Evolutionary conservation across 257 asterid species (phyloP), one percentile per base, ranked within the genome.

Genomic region (Penstemon eatonii): DNA sequence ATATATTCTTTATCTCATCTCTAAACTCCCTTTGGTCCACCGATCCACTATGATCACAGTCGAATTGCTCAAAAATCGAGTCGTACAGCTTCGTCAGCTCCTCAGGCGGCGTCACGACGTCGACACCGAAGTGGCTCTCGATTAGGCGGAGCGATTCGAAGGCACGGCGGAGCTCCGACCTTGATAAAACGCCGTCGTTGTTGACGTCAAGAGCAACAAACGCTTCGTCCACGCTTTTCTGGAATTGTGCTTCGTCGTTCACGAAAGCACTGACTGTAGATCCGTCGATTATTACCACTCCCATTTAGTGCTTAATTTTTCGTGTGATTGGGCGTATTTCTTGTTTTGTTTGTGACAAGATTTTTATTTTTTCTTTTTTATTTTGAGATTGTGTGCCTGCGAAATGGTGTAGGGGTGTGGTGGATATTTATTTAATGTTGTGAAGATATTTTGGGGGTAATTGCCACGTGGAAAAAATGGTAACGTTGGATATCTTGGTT

Each of bases 171-270:
- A 89, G 83, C 89, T 92, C 98, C 47, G 94, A 89, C 10, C 84
- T 60, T 8, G 96, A 92, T 1, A 92, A 52, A n/a, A 89, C 96
- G 75, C 98, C 96, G 79, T 92, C 98, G 74, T 70, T 76, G 87
- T 92, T 89, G 65, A 83, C 70, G 76, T 92, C 98, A 8, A 91
- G 78, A 10, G 76, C 43, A 7, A 80, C 73, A 74, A 91, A 91
- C 19, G 86, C 83, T 18, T 88, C 90, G 63, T 82, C 87, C 0
- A 80, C 73, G 70, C 83, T 73, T 44, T 82, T 86, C 68, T 75
- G 65, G 84, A 91, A 91, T 36, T 76, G 80, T 15, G 77, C 69
- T 19, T 80, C 96, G 85, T 91, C 82, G 74, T 77, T 54, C 0
- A 86, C 91, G 83, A 88, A 91, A 53, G 73, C 73, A 0, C 78